A percentile compares a stretch with the other conserved stretches of the same genome.
These are phyloP conservation scores for Paraconiothyrium brasiliense DNA, from an alignment of 2,329 filamentous ascomycete species.

Conservation along the genomic window DNA sequence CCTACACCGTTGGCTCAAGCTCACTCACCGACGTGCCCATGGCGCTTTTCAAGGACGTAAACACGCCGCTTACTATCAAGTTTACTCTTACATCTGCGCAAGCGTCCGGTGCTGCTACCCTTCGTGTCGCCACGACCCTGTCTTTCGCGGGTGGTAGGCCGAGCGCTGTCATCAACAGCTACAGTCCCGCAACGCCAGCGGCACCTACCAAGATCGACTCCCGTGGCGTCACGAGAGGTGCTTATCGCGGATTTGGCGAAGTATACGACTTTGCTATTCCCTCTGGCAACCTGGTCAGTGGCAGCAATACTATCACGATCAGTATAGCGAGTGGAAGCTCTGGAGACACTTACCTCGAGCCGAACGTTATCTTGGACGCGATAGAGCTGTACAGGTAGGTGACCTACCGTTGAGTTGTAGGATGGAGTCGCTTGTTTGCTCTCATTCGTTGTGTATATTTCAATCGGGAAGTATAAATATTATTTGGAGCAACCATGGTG, in stretches of 20 bases:
- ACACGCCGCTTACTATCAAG: constrained; percentile 68
- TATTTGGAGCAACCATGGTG: no score
- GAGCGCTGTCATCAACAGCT: constrained; percentile 66
- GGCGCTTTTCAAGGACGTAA: constrained; percentile 70
- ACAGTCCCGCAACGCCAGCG: constrained; percentile 57
- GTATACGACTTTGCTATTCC: constrained; percentile 71
- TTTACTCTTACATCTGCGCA: constrained; percentile 63
- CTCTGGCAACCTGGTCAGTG: constrained; percentile 66
- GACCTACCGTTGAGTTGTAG: neutral
- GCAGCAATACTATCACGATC: constrained; percentile 70
- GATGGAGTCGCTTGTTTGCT: neutral
- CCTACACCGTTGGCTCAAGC: constrained; percentile 69
- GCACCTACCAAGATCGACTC: constrained; percentile 71
- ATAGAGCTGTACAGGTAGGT: constrained; percentile 44
- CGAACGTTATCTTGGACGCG: constrained; percentile 59
- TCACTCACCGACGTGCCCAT: constrained; percentile 67
- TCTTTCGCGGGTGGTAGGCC: constrained; percentile 69
- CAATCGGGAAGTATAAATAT: no score
- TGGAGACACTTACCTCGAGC: constrained; percentile 64
- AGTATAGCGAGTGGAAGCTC: constrained; percentile 67
- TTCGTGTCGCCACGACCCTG: constrained; percentile 72
- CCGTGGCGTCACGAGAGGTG: constrained; percentile 71
- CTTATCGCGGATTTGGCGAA: constrained; percentile 71
- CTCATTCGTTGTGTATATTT: neutral
- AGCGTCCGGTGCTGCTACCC: constrained; percentile 63